A percentile compares a stretch with the other conserved stretches of the same genome.
These are phyloP conservation scores for Paecilomyces sp. DNA, from an alignment of 2,329 filamentous ascomycete species.

Conservation along the genomic window DNA sequence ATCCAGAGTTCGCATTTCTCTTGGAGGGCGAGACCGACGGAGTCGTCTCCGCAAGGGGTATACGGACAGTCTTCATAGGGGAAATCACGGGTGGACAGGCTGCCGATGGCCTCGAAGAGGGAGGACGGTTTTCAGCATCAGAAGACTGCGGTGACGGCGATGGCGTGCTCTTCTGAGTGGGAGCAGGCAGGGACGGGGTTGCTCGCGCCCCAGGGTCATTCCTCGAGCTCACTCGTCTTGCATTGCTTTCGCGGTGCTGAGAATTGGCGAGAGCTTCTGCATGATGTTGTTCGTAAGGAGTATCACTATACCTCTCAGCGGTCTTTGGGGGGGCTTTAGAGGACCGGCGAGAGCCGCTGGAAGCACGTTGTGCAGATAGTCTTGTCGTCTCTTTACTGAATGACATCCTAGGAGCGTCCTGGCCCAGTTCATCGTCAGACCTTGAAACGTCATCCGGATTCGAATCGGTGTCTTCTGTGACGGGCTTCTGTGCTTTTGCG, in stretches of 20 bases:
- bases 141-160: slow-evolving; percentile 68
- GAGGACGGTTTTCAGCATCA: slow-evolving; percentile 72
- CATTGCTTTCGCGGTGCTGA: slow-evolving; percentile 10
- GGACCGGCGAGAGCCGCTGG: slow-evolving; percentile 14
- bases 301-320: slow-evolving; percentile 28
- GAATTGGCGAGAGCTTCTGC: slow-evolving; percentile 22
- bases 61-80: slow-evolving; percentile 27
- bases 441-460: not conserved
- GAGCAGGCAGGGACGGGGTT: slow-evolving; percentile 19
- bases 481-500: slow-evolving; percentile 9
- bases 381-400: not conserved
- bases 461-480: slow-evolving; percentile 1
- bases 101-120: slow-evolving; percentile 55
- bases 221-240: slow-evolving; percentile 4
- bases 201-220: slow-evolving; percentile 5
- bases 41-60: slow-evolving; percentile 38
- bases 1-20: slow-evolving; percentile 42
- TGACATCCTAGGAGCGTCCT: not conserved
- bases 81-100: slow-evolving; percentile 30
- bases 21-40: slow-evolving; percentile 53
- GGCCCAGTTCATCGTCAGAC: not conserved
- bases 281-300: slow-evolving; percentile 27
- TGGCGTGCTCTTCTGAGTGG: slow-evolving; percentile 42
- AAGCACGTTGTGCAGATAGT: slow-evolving; percentile 3
- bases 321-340: slow-evolving; percentile 28